Evolutionary conservation across 345 rosid species (phyloP), one percentile per base, ranked within the genome.

Genomic region (Gossypium thurberi): DNA sequence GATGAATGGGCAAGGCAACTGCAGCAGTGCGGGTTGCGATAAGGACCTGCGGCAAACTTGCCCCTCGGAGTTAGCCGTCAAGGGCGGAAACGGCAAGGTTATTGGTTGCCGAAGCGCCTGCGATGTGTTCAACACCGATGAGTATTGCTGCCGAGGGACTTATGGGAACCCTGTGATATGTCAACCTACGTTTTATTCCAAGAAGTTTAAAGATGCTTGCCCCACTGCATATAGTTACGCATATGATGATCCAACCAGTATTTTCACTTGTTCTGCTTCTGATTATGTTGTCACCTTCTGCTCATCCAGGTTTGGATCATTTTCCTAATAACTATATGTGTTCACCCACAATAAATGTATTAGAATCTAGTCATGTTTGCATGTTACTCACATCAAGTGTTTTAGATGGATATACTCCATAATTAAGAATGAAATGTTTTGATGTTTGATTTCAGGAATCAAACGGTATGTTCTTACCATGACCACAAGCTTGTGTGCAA

Each of bases 211-310:
- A 75, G 64, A 84, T 55, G 95, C 88, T 8, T 94, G 98, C 82
- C 98, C 98, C 2, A 80, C 88, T 21, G 86, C 97, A 2, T 89
- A 89, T 48, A 94, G 97, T 63, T 94, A 94, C 65, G 97, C 98
- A 12, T 90, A 90, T 51, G 98, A 94, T 78, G 97, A 94, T 80
- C 97, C 91, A 0, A 79, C 85, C 3, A 91, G 98, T 70, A 87
- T 94, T 52, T 72, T 84, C 6, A 92, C 98, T 3, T 94, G 98
- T 74, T 65, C 87, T 0, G 95, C 81, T 9, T 21, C 92, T 17
- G 97, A 92, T 78, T 94, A 92, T 76, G 77, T 86, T 14, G 46
- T 94, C 84, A 58, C 89, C 48, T 94, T 94, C 65, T 94, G 98
- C 81, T 25, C 86, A 20, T 2, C 85, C 61, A 88, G 90, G 98